Evolutionary conservation across 2,329 filamentous ascomycete genomes (phyloP).

Genomic region (Metarhizium sp.): DNA sequence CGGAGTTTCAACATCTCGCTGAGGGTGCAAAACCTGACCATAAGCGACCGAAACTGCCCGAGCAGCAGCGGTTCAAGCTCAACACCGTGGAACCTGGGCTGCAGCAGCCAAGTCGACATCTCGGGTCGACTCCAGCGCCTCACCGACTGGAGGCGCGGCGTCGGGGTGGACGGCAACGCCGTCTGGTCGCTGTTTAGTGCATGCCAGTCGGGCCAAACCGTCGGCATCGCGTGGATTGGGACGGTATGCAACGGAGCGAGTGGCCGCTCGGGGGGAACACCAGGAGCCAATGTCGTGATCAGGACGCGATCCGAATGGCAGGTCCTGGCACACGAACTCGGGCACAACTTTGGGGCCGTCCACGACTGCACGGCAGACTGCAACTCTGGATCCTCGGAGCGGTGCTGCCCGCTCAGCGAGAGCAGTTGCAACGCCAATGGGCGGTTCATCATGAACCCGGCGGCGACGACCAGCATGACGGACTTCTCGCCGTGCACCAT

Average conservation of each 20-base stretch:
- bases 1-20: conserved; percentile 81
- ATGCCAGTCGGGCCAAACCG: conserved; percentile 66
- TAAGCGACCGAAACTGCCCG: conserved; percentile 62
- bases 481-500: conserved; percentile 73
- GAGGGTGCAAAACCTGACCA: conserved; percentile 68
- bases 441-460: conserved; percentile 83
- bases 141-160: conserved; percentile 67
- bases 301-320: conserved; percentile 75
- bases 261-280: conserved; percentile 1
- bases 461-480: conserved; percentile 57
- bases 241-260: conserved; percentile 57
- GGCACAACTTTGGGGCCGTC: conserved; percentile 80
- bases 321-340: conserved; percentile 79
- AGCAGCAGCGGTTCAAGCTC: conserved; percentile 43
- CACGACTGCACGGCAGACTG: conserved; percentile 71
- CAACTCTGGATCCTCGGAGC: conserved; percentile 36
- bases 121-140: conserved; percentile 69
- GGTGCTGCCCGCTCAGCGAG: conserved; percentile 64
- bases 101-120: conserved; percentile 50
- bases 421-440: conserved; percentile 59
- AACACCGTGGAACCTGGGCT: conserved; percentile 71
- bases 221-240: conserved; percentile 81
- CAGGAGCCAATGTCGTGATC: conserved; percentile 63
- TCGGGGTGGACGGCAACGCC: conserved; percentile 59
- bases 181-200: conserved; percentile 77